phyloP scores from a whole-genome alignment of 2,329 filamentous ascomycete genomes.

The Aureobasidium leucospermi region DNA sequence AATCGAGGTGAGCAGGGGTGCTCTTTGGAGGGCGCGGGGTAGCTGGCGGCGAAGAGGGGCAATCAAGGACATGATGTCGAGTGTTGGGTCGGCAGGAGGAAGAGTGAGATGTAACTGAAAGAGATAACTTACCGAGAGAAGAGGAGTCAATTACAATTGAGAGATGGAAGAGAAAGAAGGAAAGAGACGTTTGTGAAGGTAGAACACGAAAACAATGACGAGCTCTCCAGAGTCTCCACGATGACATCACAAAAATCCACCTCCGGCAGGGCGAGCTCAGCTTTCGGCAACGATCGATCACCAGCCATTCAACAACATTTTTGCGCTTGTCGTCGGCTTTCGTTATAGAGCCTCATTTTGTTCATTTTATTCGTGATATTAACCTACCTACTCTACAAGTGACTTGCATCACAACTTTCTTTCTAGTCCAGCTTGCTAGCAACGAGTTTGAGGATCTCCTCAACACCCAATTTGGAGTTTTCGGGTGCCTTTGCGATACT shows the following conservation, averaged over 20 bases:
- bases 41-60: slow-evolving; percentile 17
- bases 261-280: not conserved
- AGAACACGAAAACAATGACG: slow-evolving; percentile 15
- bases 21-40: slow-evolving; percentile 13
- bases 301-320: not conserved
- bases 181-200: slow-evolving; percentile 10
- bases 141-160: not conserved
- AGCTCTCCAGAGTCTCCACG: not conserved
- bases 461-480: slow-evolving; percentile 66
- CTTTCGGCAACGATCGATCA: slow-evolving; percentile 3
- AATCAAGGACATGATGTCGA: slow-evolving; percentile 14
- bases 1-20: slow-evolving; percentile 11
- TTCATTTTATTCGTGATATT: slow-evolving; percentile 2
- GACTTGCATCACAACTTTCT: not conserved
- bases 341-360: not conserved
- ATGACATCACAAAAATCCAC: slow-evolving; percentile 4
- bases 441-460: slow-evolving; percentile 78
- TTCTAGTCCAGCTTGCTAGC: slow-evolving; percentile 47
- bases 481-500: slow-evolving; percentile 73
- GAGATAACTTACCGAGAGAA: slow-evolving; percentile 5
- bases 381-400: not conserved
- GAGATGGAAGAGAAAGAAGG: slow-evolving; percentile 11
- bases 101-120: not conserved
- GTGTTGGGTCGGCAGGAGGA: not conserved
- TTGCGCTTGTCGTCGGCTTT: slow-evolving; percentile 9